phyloP scores from a whole-genome alignment of 306 rosid species.

The Canavalia ensiformis region DNA sequence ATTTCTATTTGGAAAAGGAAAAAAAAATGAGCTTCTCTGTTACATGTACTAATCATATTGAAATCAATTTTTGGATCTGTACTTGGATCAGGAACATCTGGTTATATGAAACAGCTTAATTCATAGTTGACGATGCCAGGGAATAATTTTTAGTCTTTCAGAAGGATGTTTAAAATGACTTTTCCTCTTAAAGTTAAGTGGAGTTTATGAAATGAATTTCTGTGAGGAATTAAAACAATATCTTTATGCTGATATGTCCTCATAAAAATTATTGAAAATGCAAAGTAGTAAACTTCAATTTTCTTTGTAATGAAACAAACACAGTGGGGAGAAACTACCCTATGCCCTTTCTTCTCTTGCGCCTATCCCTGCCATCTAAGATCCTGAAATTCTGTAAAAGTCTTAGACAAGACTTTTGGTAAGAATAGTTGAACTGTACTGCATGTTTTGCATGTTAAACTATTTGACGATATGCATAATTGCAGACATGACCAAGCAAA shows the following conservation, averaged over 20 bases:
- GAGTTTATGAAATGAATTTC: neutral
- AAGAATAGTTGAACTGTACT: neutral
- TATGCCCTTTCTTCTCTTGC: conserved; percentile 7
- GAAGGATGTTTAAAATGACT: neutral
- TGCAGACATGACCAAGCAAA: neutral
- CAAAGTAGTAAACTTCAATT: neutral
- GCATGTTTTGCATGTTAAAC: conserved; percentile 19
- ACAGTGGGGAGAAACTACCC: neutral
- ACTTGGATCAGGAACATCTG: conserved; percentile 5
- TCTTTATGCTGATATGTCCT: neutral
- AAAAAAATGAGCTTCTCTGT: neutral
- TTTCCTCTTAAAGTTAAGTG: conserved; percentile 4
- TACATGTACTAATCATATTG: conserved; percentile 15
- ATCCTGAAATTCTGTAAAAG: neutral
- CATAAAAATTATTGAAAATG: neutral
- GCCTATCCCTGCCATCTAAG: neutral
- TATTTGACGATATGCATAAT: neutral
- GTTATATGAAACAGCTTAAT: neutral
- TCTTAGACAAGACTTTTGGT: neutral
- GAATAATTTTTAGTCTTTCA: conserved; percentile 24
- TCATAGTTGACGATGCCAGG: neutral
- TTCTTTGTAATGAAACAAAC: neutral
- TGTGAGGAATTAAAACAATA: conserved; percentile 9
- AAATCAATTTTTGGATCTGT: conserved; percentile 18
- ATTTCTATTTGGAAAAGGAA: neutral